Percentiles rank a stretch among this genome's conserved stretches.
Evolutionary conservation across 2,329 filamentous ascomycete species (phyloP).

Genomic region (Aspergillus thermomutatus): DNA sequence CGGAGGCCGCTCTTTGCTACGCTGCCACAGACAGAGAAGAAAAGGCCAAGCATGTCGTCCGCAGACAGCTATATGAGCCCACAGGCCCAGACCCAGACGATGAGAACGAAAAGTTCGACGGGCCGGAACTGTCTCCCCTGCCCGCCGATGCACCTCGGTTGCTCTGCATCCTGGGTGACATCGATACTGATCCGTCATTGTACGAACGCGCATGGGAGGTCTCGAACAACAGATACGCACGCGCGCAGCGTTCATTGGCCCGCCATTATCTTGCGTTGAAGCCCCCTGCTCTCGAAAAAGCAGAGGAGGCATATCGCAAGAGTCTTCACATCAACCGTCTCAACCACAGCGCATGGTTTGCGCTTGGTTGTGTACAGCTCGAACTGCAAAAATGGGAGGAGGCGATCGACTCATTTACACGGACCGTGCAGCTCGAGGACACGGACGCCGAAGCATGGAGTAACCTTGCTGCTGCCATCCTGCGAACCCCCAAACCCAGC

Average conservation of each 20-base stretch:
- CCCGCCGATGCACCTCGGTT: constrained; percentile 81
- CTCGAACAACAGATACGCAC: constrained; percentile 73
- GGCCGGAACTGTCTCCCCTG: constrained; percentile 65
- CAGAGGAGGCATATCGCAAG: constrained; percentile 72
- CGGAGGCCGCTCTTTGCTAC: constrained; percentile 87
- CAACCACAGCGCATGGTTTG: constrained; percentile 82
- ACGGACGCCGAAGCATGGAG: constrained; percentile 91
- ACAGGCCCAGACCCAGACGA: constrained; percentile 48
- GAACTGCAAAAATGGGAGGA: constrained; percentile 72
- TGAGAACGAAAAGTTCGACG: constrained; percentile 59
- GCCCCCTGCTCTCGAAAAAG: constrained; percentile 59
- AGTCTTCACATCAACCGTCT: constrained; percentile 77
- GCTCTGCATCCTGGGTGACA: constrained; percentile 89
- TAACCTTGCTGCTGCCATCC: constrained; percentile 82
- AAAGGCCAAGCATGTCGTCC: constrained; percentile 73
- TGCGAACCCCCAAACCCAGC: constrained; percentile 47
- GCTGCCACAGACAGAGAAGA: constrained; percentile 76
- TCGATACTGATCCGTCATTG: constrained; percentile 69
- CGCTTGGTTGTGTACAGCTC: constrained; percentile 82
- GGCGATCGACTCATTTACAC: constrained; percentile 77
- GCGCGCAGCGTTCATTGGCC: constrained; percentile 83
- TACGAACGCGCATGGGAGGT: constrained; percentile 88
- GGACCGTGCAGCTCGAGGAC: constrained; percentile 80
- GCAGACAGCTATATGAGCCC: constrained; percentile 73
- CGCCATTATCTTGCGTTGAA: constrained; percentile 68